phyloP scores from a whole-genome alignment of 179 eudicot species.

The Spinacia oleracea region DNA sequence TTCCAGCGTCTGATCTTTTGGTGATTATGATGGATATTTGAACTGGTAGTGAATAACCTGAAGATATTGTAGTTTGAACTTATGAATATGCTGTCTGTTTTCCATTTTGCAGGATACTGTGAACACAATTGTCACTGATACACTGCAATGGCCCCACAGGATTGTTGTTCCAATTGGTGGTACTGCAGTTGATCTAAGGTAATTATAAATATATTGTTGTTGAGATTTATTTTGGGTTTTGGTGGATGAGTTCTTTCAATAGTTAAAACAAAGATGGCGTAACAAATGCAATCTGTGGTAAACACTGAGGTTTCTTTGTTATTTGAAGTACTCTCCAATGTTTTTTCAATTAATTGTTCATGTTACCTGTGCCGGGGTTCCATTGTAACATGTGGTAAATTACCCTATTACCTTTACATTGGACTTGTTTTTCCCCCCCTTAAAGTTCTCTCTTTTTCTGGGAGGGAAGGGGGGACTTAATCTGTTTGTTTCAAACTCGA shows the following conservation, averaged over 20 bases:
- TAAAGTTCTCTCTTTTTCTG: no score
- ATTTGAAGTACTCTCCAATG: no score
- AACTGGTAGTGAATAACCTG: not conserved
- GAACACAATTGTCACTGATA: conserved; percentile 73
- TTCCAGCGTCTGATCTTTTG: conserved; percentile 11
- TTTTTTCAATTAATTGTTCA: no score
- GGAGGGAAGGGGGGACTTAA: no score
- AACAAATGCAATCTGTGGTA: no score
- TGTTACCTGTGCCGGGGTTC: no score
- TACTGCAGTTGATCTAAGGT: conserved; percentile 70
- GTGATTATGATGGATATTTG: not conserved
- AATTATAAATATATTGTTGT: conserved; percentile 4
- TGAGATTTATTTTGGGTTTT: not conserved
- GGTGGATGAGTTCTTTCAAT: not conserved
- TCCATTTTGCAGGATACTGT: conserved; percentile 68
- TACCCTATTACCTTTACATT: no score
- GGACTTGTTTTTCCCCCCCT: no score
- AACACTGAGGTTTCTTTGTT: no score
- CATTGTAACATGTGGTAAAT: no score
- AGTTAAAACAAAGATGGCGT: not conserved
- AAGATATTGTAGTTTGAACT: not conserved
- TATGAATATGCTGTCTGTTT: not conserved
- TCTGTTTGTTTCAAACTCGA: no score
- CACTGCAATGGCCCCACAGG: conserved; percentile 95
- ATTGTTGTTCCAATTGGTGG: conserved; percentile 95